A percentile compares a stretch with the other conserved stretches of the same genome.
Conservation (phyloP, 805 yeast species). For the Candida ponderosae region DNA sequence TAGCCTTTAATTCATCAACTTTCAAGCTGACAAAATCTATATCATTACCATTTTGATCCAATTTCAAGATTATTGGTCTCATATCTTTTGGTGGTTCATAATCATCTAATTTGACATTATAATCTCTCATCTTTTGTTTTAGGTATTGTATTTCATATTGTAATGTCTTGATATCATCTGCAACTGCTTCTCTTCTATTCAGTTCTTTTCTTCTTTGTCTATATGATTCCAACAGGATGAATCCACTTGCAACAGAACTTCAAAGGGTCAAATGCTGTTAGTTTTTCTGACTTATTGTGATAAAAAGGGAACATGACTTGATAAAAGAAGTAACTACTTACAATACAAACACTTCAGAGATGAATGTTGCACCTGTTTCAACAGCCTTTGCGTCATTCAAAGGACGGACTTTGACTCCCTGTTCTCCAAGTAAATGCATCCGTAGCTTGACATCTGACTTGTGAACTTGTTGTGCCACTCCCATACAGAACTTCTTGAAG, state of each 20-base stretch:
- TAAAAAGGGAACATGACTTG: too few relatives aligned
- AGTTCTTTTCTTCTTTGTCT: slow-evolving; percentile 60
- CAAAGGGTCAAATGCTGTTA: not conserved
- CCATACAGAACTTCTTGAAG: slow-evolving; percentile 56
- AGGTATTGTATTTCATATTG: slow-evolving; percentile 64
- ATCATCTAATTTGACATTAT: slow-evolving; percentile 36
- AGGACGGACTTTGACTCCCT: slow-evolving; percentile 54
- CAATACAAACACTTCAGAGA: slow-evolving; percentile 72
- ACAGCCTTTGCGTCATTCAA: slow-evolving; percentile 77
- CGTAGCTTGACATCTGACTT: slow-evolving; percentile 55
- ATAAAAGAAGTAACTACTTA: slow-evolving; percentile 1
- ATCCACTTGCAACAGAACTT: slow-evolving; percentile 63
- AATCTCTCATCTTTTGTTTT: slow-evolving; percentile 37
- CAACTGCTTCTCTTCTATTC: slow-evolving; percentile 52
- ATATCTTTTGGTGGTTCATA: slow-evolving; percentile 39
- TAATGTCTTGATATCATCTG: slow-evolving; percentile 63
- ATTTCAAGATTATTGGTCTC: slow-evolving; percentile 36
- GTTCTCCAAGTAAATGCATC: slow-evolving; percentile 35
- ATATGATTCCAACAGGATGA: slow-evolving; percentile 63
- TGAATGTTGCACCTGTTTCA: slow-evolving; percentile 72
- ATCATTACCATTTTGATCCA: slow-evolving; percentile 20
- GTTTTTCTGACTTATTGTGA: too few relatives aligned
- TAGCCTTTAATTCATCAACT: not conserved
- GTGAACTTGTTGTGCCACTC: slow-evolving; percentile 67
- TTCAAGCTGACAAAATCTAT: not conserved